These are phyloP conservation scores for Venustampulla echinocandica DNA, from an alignment of 495 filamentous ascomycete species.

Conservation along the genomic window DNA sequence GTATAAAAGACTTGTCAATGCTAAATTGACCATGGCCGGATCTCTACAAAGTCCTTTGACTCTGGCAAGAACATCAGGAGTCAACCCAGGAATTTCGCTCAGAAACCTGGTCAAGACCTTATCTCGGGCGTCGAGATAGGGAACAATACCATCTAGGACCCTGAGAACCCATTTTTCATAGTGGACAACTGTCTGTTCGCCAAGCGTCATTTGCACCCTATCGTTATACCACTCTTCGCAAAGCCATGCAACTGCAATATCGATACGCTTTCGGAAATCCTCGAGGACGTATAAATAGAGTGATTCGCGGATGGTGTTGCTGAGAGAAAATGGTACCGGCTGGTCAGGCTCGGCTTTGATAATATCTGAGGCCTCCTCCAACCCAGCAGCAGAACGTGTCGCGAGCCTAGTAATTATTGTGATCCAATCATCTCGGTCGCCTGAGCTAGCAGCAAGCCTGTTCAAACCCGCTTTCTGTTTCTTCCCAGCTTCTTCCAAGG, in stretches of 20 bases:
- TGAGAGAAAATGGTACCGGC: constrained; percentile 32
- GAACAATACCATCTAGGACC: constrained; percentile 76
- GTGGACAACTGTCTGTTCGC: constrained; percentile 43
- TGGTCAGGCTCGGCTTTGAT: constrained; percentile 41
- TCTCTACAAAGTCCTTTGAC: constrained; percentile 79
- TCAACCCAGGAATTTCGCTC: constrained; percentile 81
- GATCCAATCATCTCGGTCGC: constrained; percentile 86
- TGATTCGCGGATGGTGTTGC: constrained; percentile 64
- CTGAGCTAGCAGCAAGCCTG: constrained; percentile 72
- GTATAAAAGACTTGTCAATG: constrained; percentile 49
- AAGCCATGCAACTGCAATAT: constrained; percentile 81
- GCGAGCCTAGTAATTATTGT: constrained; percentile 79
- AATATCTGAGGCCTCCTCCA: constrained; percentile 41
- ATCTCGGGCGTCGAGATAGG: constrained; percentile 79
- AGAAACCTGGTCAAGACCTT: constrained; percentile 78
- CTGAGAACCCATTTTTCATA: constrained; percentile 76
- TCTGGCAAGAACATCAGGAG: constrained; percentile 54
- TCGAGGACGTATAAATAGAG: constrained; percentile 78
- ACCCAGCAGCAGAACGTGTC: constrained; percentile 63
- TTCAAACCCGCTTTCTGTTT: constrained; percentile 62
- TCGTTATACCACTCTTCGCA: constrained; percentile 99
- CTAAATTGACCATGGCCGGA: constrained; percentile 57
- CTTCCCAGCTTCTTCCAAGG: constrained; percentile 50
- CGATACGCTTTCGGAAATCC: constrained; percentile 82
- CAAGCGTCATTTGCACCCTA: constrained; percentile 44